Base-by-base conservation (phyloP, 176 grass and related monocot species). In the Elymus sibiricus region DNA sequence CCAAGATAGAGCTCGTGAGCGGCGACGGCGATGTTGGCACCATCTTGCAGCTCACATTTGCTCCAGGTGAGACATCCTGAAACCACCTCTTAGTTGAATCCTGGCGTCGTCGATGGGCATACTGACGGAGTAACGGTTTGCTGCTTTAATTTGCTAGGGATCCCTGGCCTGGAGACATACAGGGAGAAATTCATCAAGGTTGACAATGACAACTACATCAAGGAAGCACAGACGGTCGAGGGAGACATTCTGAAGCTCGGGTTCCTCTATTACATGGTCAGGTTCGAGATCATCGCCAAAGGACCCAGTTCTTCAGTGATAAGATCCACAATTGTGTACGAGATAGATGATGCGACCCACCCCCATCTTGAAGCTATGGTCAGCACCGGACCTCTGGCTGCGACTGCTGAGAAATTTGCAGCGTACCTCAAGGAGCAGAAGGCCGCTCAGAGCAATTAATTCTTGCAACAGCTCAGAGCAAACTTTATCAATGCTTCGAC, bases 171-270 rank as follows among this genome's bases (percentile, higher is more conserved):
- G 69, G 27, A 47, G 56, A 26, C 9, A 5, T 81, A 87, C 70
- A 70, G 22, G 34, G 90, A 88, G 70, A 65, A 64, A 64, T 85
- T 88, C 11, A 11, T 65, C 69, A 88, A 34, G 16, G 73, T 91
- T 1, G 90, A 82, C 82, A 32, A 85, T 22, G 82, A 82, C 3
- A 85, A 85, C 0, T 76, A 27, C 38, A 34, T 85, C 63, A 91
- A 91, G 82, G 86, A 91, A 51, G 77, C 82, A 0, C 42, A 62
- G 5, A 86, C 62, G 9, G 44, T 71, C 15, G 82, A 91, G 0
- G 90, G 86, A 3, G 82, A 85, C 49, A 31, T 88, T 19, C 42
- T 91, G 5, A 76, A 26, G 53, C 65, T 88, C 11, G 90, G 90
- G 7, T 91, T 88, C 83, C 59, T 43, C 69, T 79, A 28, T 4